Evolutionary conservation across 495 filamentous ascomycete species (phyloP).

Genomic region (Penicillium coffeae): DNA sequence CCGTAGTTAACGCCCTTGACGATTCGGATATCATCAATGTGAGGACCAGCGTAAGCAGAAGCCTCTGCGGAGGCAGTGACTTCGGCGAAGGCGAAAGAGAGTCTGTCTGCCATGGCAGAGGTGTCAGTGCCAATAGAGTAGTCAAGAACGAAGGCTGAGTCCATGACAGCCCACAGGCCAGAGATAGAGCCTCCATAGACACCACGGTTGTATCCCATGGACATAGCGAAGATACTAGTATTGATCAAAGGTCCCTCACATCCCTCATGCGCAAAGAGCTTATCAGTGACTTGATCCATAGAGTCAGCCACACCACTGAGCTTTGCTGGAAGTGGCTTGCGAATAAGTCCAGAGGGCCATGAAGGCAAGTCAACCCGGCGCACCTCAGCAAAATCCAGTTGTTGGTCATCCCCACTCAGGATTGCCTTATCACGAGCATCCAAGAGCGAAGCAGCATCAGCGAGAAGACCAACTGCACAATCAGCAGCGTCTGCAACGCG

Average conservation of each 20-base stretch:
- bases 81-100: conserved; percentile 10
- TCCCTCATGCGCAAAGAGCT: not conserved
- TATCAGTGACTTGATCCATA: conserved; percentile 1
- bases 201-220: conserved; percentile 7
- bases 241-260: conserved; percentile 8
- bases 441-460: conserved; percentile 4
- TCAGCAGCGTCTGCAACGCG: conserved; percentile 10
- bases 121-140: conserved; percentile 9
- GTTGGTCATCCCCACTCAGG: not conserved
- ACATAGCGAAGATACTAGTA: conserved; percentile 9
- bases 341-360: conserved; percentile 2
- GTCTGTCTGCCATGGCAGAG: conserved; percentile 9
- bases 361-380: conserved; percentile 1
- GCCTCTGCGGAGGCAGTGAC: conserved; percentile 11
- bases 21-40: conserved; percentile 10
- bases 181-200: conserved; percentile 10
- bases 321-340: conserved; percentile 7
- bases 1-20: conserved; percentile 10
- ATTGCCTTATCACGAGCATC: conserved; percentile 10
- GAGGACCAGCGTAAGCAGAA: conserved; percentile 6
- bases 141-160: conserved; percentile 9
- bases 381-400: conserved; percentile 10
- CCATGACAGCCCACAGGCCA: conserved; percentile 10
- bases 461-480: conserved; percentile 9
- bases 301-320: conserved; percentile 12